Conservation (phyloP, 208 protist genomes). For the Vickermania spadyakhi region DNA sequence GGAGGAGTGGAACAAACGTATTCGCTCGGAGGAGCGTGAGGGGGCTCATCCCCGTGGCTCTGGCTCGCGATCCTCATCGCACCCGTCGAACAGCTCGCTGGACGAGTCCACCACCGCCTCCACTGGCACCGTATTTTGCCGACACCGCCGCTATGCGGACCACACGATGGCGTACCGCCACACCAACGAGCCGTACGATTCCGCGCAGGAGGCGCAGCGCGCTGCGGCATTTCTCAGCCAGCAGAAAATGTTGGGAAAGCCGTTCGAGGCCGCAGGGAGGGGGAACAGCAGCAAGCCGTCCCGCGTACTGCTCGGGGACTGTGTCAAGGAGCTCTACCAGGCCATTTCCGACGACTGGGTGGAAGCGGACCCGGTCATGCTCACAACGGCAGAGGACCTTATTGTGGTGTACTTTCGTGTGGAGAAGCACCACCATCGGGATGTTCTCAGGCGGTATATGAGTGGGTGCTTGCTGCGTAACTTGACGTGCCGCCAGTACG, state of each 20-base stretch:
- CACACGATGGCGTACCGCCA: constrained; percentile 4
- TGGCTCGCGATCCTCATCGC: neutral
- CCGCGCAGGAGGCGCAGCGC: constrained; percentile 36
- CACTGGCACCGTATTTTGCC: constrained; percentile 16
- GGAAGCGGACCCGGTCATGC: constrained; percentile 50
- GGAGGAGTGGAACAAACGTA: neutral
- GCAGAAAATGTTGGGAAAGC: constrained; percentile 43
- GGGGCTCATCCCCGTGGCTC: neutral
- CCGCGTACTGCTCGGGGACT: constrained; percentile 74
- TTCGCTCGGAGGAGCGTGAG: neutral
- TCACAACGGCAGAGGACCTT: constrained; percentile 84
- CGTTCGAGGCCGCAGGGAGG: constrained; percentile 55
- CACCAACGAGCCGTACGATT: constrained; percentile 60
- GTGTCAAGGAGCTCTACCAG: constrained; percentile 56
- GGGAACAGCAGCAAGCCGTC: constrained; percentile 42
- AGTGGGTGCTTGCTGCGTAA: constrained; percentile 51
- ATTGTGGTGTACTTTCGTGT: constrained; percentile 75
- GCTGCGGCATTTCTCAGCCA: constrained; percentile 65
- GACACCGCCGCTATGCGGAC: constrained; percentile 34
- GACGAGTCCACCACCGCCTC: constrained; percentile 4
- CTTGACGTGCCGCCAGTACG: constrained; percentile 44
- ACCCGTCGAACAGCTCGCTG: constrained; percentile 1
- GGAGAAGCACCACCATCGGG: constrained; percentile 27
- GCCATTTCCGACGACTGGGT: constrained; percentile 61
- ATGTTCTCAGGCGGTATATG: constrained; percentile 75